Conservation (phyloP, 2,329 filamentous ascomycete genomes). For the Sclerotinia borealis region DNA sequence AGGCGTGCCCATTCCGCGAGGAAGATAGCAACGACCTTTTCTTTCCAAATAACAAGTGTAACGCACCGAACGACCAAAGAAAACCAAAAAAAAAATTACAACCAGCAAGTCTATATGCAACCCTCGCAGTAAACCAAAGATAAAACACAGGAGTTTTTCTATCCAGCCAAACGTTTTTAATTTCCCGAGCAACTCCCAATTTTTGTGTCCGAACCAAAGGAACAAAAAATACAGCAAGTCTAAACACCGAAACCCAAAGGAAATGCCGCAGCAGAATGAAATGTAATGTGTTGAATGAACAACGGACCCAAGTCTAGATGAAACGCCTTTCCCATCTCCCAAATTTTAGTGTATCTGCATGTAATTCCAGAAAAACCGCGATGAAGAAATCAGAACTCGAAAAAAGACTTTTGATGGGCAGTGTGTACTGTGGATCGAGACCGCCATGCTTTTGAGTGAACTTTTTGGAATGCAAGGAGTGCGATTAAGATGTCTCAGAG, state of each 20-base stretch:
- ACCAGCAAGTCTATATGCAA: conserved; percentile 15
- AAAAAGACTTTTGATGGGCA: conserved; percentile 4
- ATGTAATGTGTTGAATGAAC: conserved; percentile 14
- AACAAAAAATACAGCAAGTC: conserved; percentile 13
- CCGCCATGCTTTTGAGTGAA: conserved; percentile 12
- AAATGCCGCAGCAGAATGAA: conserved; percentile 10
- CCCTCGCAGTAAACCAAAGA: conserved; percentile 7
- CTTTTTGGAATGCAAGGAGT: conserved; percentile 12
- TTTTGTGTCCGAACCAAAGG: conserved; percentile 14
- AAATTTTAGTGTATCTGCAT: conserved; percentile 6
- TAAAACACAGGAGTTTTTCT: conserved; percentile 4
- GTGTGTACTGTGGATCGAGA: conserved; percentile 27
- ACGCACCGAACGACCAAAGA: conserved; percentile 6
- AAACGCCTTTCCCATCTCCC: conserved; percentile 20
- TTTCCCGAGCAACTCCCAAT: conserved; percentile 13
- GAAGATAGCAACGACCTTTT: conserved; percentile 10
- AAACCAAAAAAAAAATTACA: conserved; percentile 7
- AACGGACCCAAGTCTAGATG: conserved; percentile 23
- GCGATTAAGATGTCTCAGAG: conserved; percentile 4
- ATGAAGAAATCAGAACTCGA: conserved; percentile 1
- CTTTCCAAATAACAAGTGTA: conserved; percentile 10
- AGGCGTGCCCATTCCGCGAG: conserved; percentile 13
- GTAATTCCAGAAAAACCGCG: conserved; percentile 8
- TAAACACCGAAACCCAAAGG: conserved; percentile 13
- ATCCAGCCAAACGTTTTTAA: conserved; percentile 10